Base-by-base conservation (phyloP, 192 early-diverging fungal species). In the Entomortierella lignicola region DNA sequence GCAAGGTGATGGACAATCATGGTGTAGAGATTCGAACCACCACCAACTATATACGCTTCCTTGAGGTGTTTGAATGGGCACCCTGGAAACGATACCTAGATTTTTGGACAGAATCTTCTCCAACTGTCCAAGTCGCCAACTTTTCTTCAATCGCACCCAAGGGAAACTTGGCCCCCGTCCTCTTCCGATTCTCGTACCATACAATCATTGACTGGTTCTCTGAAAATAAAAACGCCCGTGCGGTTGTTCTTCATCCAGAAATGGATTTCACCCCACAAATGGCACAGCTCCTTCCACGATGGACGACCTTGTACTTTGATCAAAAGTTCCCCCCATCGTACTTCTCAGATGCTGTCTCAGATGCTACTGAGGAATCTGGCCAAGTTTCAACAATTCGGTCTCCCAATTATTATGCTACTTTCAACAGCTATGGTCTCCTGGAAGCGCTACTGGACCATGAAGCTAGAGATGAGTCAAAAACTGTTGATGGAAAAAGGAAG, bases 141-240 rank as follows among this genome's bases (percentile, higher is more conserved):
- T 47, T 4, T 47, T 15, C 44, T 47, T 2, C 15, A 5, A 47
- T 47, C 20, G 2, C 44, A 47, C 4, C 3, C 12, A 47, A 2
- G 15, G 15, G 44, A 3, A 57, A 4, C 30, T 10, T 8, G 11
- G 2, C 27, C 32, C 13, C 53, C 4, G 10, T 2, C 44, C 21
- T 44, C 62, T 64, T 64, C n/a, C 62, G 62, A 21, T 66, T 66
- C 25, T 66, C 63, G 4, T 55, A 44, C 41, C 52, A 66, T 34
- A 66, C 63, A n/a, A 66, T 66, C 52, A n/a, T 66, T 32, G 63
- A 66, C 20, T 66, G 63, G 63, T 66, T 66, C 29, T 34, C 23
- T 2, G 63, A 66, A 26, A 66, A 66, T 34, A 39, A 53, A 20
- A 66, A 66, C 27, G 29, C 63, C 2, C 23, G 30, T 0, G 50